These are phyloP conservation scores for Blastobotrys apis DNA, from an alignment of 1,139 yeast species.

Conservation along the genomic window DNA sequence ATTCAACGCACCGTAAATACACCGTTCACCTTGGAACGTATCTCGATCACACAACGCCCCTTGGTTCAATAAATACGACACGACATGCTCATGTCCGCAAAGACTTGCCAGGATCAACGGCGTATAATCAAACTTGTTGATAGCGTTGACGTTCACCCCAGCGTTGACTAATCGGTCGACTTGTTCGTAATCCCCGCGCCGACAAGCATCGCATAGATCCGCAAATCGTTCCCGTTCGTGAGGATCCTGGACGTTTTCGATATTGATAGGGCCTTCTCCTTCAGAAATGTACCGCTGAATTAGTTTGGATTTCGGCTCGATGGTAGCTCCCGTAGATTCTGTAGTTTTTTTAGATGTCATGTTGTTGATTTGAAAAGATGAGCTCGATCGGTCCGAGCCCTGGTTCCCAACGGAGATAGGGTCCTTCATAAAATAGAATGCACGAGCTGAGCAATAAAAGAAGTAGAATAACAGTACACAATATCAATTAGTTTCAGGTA, in stretches of 20 bases:
- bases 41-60: slow-evolving; percentile 80
- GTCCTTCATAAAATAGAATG: too few relatives aligned
- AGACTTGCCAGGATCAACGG: slow-evolving; percentile 69
- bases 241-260: slow-evolving; percentile 5
- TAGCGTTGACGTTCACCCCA: slow-evolving; percentile 45
- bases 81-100: slow-evolving; percentile 68
- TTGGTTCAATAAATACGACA: slow-evolving; percentile 51
- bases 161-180: slow-evolving; percentile 53
- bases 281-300: slow-evolving; percentile 13
- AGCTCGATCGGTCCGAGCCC: too few relatives aligned
- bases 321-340: background rate
- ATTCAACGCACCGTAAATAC: slow-evolving; percentile 72
- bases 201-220: slow-evolving; percentile 60
- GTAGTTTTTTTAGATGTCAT: too few relatives aligned
- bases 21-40: slow-evolving; percentile 74
- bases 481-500: too few relatives aligned
- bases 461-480: too few relatives aligned
- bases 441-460: too few relatives aligned
- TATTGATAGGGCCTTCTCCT: slow-evolving; percentile 3
- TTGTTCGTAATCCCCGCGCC: slow-evolving; percentile 61
- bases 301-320: slow-evolving; percentile 13
- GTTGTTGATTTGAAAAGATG: too few relatives aligned
- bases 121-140: slow-evolving; percentile 70
- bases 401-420: too few relatives aligned
- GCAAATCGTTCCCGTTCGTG: slow-evolving; percentile 30